Base-by-base conservation (phyloP, 2,329 filamentous ascomycete species). In the Dactylella cylindrospora region DNA sequence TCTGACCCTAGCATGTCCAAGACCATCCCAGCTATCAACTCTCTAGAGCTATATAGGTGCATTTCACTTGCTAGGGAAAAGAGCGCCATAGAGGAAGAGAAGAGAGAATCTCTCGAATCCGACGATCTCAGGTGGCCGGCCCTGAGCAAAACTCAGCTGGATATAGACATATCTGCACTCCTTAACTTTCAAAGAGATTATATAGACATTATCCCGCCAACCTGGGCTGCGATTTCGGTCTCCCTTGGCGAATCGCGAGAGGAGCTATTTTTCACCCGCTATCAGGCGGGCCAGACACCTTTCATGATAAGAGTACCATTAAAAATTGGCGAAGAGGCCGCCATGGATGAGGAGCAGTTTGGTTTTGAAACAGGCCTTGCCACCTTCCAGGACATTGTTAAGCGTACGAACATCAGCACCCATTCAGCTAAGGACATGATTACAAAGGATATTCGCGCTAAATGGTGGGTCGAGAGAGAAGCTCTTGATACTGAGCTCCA, bases 391-490 rank as follows among this genome's bases (percentile, higher is more conserved):
- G 86, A 95, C 19, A 90, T 98, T 15, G 88, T 97, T 67, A 76
- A 81, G 61, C 76, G 83, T 5, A 89, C 90, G 36, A 95, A 97
- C 71, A 81, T 84, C 65, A 94, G 84, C 64, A 90, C 90, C 53
- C 90, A 95, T 70, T 80, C 78, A 41, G 77, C 80, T 1, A 80
- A 84, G 22, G 84, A 90, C 65, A 84, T 90, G 71, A 84, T 79
- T 6, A 80, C 81, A 39, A 88, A 86, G 71, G 85, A 84, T 28
- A 84, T 86, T 22, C 90, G 88, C 71, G 81, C 81, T 31, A 84
- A 84, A 39, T 98, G 93, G 93, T 98, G 93, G 90, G 81, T 80
- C 3, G 86, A 90, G 70, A 82, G 94, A 10, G 85, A 93, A 72
- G 80, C 80, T 2, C 77, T 98, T 12, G 93, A 98, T 70, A 75